Base-by-base conservation (phyloP, 305 asterid genomes). In the Fraxinus baroniana region DNA sequence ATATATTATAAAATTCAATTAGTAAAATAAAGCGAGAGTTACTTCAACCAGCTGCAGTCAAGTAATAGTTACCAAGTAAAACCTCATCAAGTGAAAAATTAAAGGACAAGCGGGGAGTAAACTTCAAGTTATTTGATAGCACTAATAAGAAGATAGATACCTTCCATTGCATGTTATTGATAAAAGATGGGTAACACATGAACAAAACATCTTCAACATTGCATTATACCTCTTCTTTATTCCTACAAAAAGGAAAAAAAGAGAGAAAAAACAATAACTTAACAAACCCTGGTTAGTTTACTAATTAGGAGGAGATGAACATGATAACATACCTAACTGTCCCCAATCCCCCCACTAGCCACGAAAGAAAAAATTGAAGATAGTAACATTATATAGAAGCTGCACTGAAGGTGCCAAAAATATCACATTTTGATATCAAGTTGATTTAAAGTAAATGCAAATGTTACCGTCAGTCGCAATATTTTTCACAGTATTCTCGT, bases 161-260 rank as follows among this genome's bases (percentile, higher is more conserved):
- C 98, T 93, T 84, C 94, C 92, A 17, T 44, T 85, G 90, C 89
- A 44, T 77, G 91, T 85, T 66, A 92, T 77, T 80, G 92, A 85
- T 85, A 89, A 74, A 84, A 93, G 88, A 80, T 83, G 94, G 81
- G 87, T 62, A 79, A 88, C 79, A 77, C 93, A 87, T 37, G 93
- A 81, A 81, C 90, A 89, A 72, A 93, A 87, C 76, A 86, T 85
- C 94, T 88, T 89, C 91, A 93, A 83, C 41, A 94, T 88, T 76
- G 80, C 83, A 80, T 85, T 86, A 80, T 87, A 85, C 79, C 84
- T 92, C 86, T 87, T 88, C 85, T 78, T 87, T 80, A 94, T 87
- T 81, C 97, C 99, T 95, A 89, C 89, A 87, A 30, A 66, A 73
- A 70, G 77, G 70, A 78, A 80, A 28, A 10, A 72, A 28, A 26